Conservation (phyloP, 495 filamentous ascomycete genomes). For the Penicillium canescens region DNA sequence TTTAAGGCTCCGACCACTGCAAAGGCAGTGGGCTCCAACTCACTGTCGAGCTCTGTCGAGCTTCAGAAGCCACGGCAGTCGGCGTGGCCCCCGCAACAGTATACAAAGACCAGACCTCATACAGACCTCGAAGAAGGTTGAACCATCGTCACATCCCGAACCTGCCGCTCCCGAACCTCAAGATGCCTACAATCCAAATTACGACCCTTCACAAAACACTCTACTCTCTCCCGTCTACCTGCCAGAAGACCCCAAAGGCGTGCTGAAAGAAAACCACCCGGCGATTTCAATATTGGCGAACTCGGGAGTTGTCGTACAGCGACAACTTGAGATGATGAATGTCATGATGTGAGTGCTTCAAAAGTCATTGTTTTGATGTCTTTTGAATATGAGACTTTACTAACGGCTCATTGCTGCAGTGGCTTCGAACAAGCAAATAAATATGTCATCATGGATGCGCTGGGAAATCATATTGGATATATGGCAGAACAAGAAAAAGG, state of each 20-base stretch:
- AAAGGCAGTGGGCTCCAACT: slow-evolving; percentile 21
- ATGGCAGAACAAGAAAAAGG: slow-evolving; percentile 68
- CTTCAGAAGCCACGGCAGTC: slow-evolving; percentile 26
- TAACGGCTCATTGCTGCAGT: slow-evolving; percentile 20
- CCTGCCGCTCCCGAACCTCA: slow-evolving; percentile 8
- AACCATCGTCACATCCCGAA: slow-evolving; percentile 8
- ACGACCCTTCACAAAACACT: slow-evolving; percentile 46
- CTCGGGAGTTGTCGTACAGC: slow-evolving; percentile 63
- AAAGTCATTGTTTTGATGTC: background rate
- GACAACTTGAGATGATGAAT: slow-evolving; percentile 71
- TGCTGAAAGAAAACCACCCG: slow-evolving; percentile 63
- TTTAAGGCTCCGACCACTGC: slow-evolving; percentile 22
- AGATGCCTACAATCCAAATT: slow-evolving; percentile 21
- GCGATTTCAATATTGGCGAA: slow-evolving; percentile 59
- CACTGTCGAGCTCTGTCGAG: slow-evolving; percentile 32
- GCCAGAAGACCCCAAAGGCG: slow-evolving; percentile 61
- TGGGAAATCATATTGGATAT: slow-evolving; percentile 67
- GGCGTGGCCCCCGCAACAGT: slow-evolving; percentile 34
- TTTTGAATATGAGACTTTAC: background rate
- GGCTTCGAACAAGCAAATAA: slow-evolving; percentile 74
- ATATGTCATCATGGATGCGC: slow-evolving; percentile 71
- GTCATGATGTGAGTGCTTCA: slow-evolving; percentile 53
- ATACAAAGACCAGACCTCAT: slow-evolving; percentile 28
- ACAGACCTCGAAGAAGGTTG: slow-evolving; percentile 5
- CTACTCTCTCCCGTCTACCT: slow-evolving; percentile 56